Base-by-base conservation (phyloP, 2,329 filamentous ascomycete species). In the Exophiala mesophila region DNA sequence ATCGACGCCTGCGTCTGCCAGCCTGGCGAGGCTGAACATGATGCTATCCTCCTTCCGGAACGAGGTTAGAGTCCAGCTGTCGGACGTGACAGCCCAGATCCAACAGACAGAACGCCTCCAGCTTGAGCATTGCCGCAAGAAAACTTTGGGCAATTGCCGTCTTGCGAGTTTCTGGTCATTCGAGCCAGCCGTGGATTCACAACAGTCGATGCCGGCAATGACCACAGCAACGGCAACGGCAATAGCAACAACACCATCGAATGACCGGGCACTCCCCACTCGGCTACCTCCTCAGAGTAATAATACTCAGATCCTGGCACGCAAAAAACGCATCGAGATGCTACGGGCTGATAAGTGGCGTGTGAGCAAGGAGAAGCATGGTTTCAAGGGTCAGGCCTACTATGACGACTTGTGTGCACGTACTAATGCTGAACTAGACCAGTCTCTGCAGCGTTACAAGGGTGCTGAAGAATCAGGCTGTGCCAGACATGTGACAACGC, bases 341-440 rank as follows among this genome's bases (percentile, higher is more conserved):
- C 37, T 56, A 29, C 43, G 46, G 19, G 23, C 10, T 8, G 36
- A 43, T 16, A 50, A 46, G 4, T 56, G 51, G 51, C 24, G 21
- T 8, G 53, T 55, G 5, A 41, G 42, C 12, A 56, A 56, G 31
- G 54, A 56, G 31, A 41, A 37, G 13, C 41, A 48, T 23, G 54
- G 52, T 5, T 56, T 46, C 44, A 55, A 54, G 36, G 52, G 54
- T 2, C 23, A 26, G 10, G 41, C 36, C 17, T 52, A 51, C 35
- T 56, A 56, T 39, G 44, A 55, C 8, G 26, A 37, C n/a, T 36
- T 56, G 13, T 26, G 23, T 12, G 12, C 23, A n/a, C n/a, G n/a
- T n/a, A n/a, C n/a, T n/a, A n/a, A n/a, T n/a, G n/a, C n/a, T n/a
- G n/a, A n/a, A n/a, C n/a, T n/a, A n/a, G n/a, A n/a, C n/a, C n/a